phyloP scores from a whole-genome alignment of 768 basidiomycete genomes.

The Lactarius hengduanensis region DNA sequence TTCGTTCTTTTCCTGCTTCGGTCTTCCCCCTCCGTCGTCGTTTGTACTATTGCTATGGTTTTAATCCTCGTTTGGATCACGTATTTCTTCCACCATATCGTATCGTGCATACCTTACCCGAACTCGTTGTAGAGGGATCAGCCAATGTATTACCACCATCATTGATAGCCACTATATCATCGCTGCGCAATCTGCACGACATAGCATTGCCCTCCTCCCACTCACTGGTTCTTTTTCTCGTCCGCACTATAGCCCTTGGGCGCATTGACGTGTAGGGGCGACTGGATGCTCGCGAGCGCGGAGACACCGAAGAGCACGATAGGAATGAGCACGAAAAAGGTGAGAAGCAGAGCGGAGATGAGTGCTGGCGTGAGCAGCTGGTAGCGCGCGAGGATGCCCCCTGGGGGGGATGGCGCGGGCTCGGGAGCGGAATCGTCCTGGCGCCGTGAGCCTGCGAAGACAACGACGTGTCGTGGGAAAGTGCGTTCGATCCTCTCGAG shows the following conservation, averaged over 20 bases:
- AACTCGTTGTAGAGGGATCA: slow-evolving; percentile 21
- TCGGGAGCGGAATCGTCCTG: slow-evolving; percentile 37
- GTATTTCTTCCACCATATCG: slow-evolving; percentile 17
- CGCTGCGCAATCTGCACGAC: slow-evolving; percentile 11
- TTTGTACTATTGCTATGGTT: slow-evolving; percentile 4
- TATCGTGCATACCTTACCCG: slow-evolving; percentile 23
- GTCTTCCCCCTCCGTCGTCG: not conserved
- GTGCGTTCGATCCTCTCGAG: slow-evolving; percentile 48
- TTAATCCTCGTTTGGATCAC: slow-evolving; percentile 23
- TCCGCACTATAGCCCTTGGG: slow-evolving; percentile 65
- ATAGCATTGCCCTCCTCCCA: not conserved
- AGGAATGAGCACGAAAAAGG: slow-evolving; percentile 67
- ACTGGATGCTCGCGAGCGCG: slow-evolving; percentile 73
- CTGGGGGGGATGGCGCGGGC: slow-evolving; percentile 38
- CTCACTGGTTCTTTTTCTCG: slow-evolving; percentile 76
- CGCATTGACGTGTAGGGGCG: slow-evolving; percentile 57
- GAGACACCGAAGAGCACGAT: slow-evolving; percentile 60
- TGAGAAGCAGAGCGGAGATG: slow-evolving; percentile 61
- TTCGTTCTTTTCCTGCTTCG: not conserved
- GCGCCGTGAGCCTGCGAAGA: slow-evolving; percentile 60
- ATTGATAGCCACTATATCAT: slow-evolving; percentile 26
- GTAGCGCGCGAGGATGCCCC: slow-evolving; percentile 69
- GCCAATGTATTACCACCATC: slow-evolving; percentile 27
- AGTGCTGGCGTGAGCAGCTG: slow-evolving; percentile 77
- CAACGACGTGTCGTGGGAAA: slow-evolving; percentile 62